A percentile compares a stretch with the other conserved stretches of the same genome.
These are phyloP conservation scores for Diplocarpon mali DNA, from an alignment of 2,329 filamentous ascomycete species.

Conservation along the genomic window DNA sequence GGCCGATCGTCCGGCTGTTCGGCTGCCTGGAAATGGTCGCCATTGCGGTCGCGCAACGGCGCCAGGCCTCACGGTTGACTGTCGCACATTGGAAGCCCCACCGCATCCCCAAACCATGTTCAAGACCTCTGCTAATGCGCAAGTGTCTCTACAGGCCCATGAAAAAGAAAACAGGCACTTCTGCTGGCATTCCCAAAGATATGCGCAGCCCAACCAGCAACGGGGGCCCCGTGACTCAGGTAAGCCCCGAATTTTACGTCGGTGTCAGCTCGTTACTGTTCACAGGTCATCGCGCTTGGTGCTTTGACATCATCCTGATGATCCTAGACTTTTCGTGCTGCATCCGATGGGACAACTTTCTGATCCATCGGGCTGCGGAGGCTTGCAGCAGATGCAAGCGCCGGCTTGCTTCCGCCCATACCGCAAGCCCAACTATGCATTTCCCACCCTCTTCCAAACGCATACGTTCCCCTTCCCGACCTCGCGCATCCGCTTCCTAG, in stretches of 20 bases:
- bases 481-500: slow-evolving; percentile 8
- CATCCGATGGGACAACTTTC: slow-evolving; percentile 8
- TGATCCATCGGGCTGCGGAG: slow-evolving; percentile 12
- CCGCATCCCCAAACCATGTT: neutral
- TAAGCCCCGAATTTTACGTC: slow-evolving; percentile 30
- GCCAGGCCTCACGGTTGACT: neutral
- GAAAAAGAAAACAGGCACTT: slow-evolving; percentile 59
- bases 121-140: slow-evolving; percentile 16
- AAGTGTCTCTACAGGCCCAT: slow-evolving; percentile 44
- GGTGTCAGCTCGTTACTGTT: neutral
- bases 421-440: slow-evolving; percentile 20
- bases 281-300: neutral
- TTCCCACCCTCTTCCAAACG: slow-evolving; percentile 16
- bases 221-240: slow-evolving; percentile 34
- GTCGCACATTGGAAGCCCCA: slow-evolving; percentile 3
- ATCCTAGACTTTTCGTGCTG: no score
- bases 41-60: slow-evolving; percentile 19
- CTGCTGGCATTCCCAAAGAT: slow-evolving; percentile 58
- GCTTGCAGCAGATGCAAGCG: slow-evolving; percentile 15
- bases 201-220: slow-evolving; percentile 46
- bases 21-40: slow-evolving; percentile 11
- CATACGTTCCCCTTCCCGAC: slow-evolving; percentile 6
- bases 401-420: slow-evolving; percentile 22
- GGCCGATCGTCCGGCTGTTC: slow-evolving; percentile 2
- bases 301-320: no score